A percentile compares a stretch with the other conserved stretches of the same genome.
phyloP scores from a whole-genome alignment of 1,284 basidiomycete species.

The Inonotus hispidus region DNA sequence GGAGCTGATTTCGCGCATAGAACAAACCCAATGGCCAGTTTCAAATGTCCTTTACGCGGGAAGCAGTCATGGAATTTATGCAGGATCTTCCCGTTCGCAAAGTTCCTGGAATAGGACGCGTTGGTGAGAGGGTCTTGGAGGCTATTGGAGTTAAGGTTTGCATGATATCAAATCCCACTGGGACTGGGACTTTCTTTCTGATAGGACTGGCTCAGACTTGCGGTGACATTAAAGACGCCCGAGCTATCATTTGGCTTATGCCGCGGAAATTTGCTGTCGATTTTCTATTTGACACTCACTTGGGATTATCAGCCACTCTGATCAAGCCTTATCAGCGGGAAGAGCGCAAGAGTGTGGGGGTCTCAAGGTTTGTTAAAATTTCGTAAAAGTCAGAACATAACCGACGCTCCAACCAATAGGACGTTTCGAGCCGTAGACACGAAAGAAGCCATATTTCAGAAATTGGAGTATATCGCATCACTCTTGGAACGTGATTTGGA shows the following conservation, averaged over 20 bases:
- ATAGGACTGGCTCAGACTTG: constrained; percentile 54
- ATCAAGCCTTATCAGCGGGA: constrained; percentile 72
- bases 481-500: constrained; percentile 78
- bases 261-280: constrained; percentile 78
- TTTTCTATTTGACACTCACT: constrained; percentile 70
- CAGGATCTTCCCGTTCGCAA: constrained; percentile 71
- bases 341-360: constrained; percentile 85
- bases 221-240: constrained; percentile 75
- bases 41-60: constrained; percentile 60
- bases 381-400: constrained; percentile 5
- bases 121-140: constrained; percentile 81
- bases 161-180: background rate
- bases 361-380: constrained; percentile 58
- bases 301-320: constrained; percentile 79
- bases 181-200: constrained; percentile 4
- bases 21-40: constrained; percentile 96
- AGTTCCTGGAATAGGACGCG: constrained; percentile 83
- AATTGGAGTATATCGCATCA: constrained; percentile 72
- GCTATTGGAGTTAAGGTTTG: constrained; percentile 78
- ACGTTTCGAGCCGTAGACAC: constrained; percentile 73
- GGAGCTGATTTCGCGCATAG: constrained; percentile 30
- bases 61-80: constrained; percentile 72
- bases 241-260: constrained; percentile 70
- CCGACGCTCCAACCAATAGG: constrained; percentile 32
- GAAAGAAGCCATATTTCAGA: constrained; percentile 58